Conservation (phyloP, 2,329 filamentous ascomycete genomes). For the Aaosphaeria arxii region DNA sequence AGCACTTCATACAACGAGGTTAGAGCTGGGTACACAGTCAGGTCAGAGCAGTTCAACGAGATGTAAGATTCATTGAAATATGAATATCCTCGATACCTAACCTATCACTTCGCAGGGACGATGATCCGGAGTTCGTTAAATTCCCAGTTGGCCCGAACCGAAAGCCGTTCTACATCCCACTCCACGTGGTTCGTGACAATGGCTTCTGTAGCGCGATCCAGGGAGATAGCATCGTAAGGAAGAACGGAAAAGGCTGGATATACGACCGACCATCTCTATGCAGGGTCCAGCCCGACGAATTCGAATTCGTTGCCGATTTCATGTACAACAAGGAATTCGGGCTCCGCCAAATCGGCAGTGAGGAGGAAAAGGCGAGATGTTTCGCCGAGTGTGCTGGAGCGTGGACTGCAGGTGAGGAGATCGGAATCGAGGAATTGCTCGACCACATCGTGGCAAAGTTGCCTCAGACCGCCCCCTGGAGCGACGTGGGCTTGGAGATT, state of each 20-base stretch:
- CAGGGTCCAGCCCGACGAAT: slow-evolving; percentile 16
- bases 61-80: background rate
- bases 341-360: slow-evolving; percentile 4
- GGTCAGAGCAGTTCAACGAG: background rate
- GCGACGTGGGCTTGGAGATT: no score
- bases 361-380: slow-evolving; percentile 7
- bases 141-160: slow-evolving; percentile 15
- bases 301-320: slow-evolving; percentile 22
- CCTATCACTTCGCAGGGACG: background rate
- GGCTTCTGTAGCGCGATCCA: slow-evolving; percentile 11
- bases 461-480: slow-evolving; percentile 6
- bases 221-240: slow-evolving; percentile 1
- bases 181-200: slow-evolving; percentile 9
- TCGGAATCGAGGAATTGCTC: slow-evolving; percentile 26
- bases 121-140: slow-evolving; percentile 13
- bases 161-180: slow-evolving; percentile 9
- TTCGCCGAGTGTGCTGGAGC: slow-evolving; percentile 18
- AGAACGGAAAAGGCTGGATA: slow-evolving; percentile 11
- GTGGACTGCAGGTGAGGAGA: slow-evolving; percentile 16
- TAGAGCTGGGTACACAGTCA: background rate
- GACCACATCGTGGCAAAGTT: slow-evolving; percentile 23
- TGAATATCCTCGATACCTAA: background rate
- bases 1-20: background rate
- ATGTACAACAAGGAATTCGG: slow-evolving; percentile 20
- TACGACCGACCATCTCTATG: slow-evolving; percentile 14